phyloP scores from a whole-genome alignment of 1,284 basidiomycete genomes.

The Cryptococcus depauperatus region DNA sequence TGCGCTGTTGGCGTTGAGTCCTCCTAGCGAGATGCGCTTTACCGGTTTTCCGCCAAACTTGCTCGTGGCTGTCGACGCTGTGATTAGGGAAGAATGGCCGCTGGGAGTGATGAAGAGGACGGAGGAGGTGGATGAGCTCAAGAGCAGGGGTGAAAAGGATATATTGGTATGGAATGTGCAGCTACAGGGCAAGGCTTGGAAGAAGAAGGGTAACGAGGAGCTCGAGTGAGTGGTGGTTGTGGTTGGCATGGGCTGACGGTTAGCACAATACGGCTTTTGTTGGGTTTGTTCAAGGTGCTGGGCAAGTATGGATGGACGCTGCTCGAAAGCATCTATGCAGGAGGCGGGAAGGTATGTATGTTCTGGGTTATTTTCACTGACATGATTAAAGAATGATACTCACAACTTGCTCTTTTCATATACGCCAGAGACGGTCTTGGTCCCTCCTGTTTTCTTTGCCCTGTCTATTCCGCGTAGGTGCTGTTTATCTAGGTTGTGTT shows the following conservation, averaged over 20 bases:
- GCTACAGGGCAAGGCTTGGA: constrained; percentile 34
- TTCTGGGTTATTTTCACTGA: neutral
- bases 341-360: constrained; percentile 20
- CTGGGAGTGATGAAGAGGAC: constrained; percentile 19
- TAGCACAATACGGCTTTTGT: constrained; percentile 32
- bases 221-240: constrained; percentile 29
- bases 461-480: constrained; percentile 36
- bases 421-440: constrained; percentile 9
- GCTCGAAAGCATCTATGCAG: constrained; percentile 25
- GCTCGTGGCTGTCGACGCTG: constrained; percentile 20
- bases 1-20: constrained; percentile 27
- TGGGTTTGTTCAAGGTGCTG: constrained; percentile 28
- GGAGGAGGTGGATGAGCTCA: constrained; percentile 14
- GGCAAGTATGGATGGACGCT: constrained; percentile 32
- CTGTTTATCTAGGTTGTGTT: too few relatives aligned
- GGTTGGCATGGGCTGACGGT: neutral
- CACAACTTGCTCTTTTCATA: constrained; percentile 36
- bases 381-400: constrained; percentile 25
- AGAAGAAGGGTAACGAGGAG: constrained; percentile 33
- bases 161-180: constrained; percentile 24
- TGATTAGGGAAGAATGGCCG: constrained; percentile 20
- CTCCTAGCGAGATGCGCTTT: constrained; percentile 21
- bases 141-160: constrained; percentile 1
- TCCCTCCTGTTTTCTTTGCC: constrained; percentile 36
- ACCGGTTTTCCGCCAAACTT: constrained; percentile 24